A percentile compares a stretch with the other conserved stretches of the same genome.
Conservation (phyloP, 1,139 yeast genomes). For the Torulaspora pretoriensis region DNA sequence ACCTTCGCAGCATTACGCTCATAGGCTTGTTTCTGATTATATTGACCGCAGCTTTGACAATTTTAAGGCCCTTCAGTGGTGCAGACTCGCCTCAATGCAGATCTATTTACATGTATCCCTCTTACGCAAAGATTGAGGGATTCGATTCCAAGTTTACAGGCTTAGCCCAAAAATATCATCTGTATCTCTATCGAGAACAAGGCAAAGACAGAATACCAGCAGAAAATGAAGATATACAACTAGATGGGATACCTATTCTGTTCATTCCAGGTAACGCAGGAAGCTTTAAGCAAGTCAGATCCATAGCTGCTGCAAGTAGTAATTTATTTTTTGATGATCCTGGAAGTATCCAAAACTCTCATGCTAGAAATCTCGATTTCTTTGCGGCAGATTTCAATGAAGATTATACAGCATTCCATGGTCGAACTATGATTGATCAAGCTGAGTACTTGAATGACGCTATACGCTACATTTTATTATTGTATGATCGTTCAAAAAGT, state of each 20-base stretch:
- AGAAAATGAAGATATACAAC: conserved; percentile 38
- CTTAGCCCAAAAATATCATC: conserved; percentile 73
- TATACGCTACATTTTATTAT: conserved; percentile 61
- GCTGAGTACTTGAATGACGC: conserved; percentile 94
- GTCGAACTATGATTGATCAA: conserved; percentile 87
- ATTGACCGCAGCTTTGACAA: conserved; percentile 11
- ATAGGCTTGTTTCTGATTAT: conserved; percentile 20
- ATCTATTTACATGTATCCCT: conserved; percentile 68
- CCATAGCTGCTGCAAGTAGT: conserved; percentile 80
- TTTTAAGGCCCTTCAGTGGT: conserved; percentile 28
- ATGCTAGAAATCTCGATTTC: conserved; percentile 57
- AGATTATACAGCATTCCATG: conserved; percentile 95
- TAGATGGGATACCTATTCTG: conserved; percentile 78
- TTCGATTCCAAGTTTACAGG: conserved; percentile 69
- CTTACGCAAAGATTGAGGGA: conserved; percentile 66
- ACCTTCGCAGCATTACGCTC: background rate
- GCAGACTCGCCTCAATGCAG: conserved; percentile 51
- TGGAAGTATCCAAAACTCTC: conserved; percentile 32
- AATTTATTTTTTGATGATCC: conserved; percentile 44
- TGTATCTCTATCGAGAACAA: conserved; percentile 76
- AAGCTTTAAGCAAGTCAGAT: conserved; percentile 80
- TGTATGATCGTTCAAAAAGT: conserved; percentile 45
- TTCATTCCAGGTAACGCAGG: conserved; percentile 99
- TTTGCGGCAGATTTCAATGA: conserved; percentile 92
- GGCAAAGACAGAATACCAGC: conserved; percentile 59